phyloP scores from a whole-genome alignment of 2,329 filamentous ascomycete genomes.

The Thielaviopsis cerberus region DNA sequence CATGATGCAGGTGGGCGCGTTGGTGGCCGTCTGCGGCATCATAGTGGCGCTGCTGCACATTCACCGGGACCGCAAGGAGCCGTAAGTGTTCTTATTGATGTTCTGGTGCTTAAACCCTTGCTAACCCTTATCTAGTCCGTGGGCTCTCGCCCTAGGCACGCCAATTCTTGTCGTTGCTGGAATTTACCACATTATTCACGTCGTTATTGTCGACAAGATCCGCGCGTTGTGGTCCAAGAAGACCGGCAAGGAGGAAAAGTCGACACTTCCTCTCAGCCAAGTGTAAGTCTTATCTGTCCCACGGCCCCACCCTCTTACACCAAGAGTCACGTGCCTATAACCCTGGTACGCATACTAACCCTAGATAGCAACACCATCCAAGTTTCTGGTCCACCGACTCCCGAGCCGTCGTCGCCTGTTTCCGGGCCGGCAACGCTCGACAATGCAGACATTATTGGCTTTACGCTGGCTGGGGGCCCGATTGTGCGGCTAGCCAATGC shows the following conservation, averaged over 20 bases:
- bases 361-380: slow-evolving; percentile 14
- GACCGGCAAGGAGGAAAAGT: slow-evolving; percentile 14
- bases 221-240: slow-evolving; percentile 17
- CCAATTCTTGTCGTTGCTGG: slow-evolving; percentile 41
- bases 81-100: slow-evolving; percentile 21
- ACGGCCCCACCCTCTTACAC: slow-evolving; percentile 8
- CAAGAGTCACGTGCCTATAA: slow-evolving; percentile 13
- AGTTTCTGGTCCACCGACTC: slow-evolving; percentile 11
- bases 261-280: slow-evolving; percentile 24
- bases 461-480: slow-evolving; percentile 27
- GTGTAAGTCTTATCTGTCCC: slow-evolving; percentile 21
- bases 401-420: slow-evolving; percentile 5
- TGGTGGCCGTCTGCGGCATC: slow-evolving; percentile 40
- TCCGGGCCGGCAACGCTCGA: slow-evolving; percentile 14
- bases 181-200: slow-evolving; percentile 29
- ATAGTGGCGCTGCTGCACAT: slow-evolving; percentile 33
- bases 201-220: slow-evolving; percentile 21
- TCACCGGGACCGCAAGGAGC: slow-evolving; percentile 30
- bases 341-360: slow-evolving; percentile 20
- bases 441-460: slow-evolving; percentile 22
- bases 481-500: slow-evolving; percentile 27
- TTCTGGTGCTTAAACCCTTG: not conserved
- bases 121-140: slow-evolving; percentile 22
- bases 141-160: slow-evolving; percentile 41
- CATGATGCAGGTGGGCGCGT: slow-evolving; percentile 37